phyloP scores from a whole-genome alignment of 257 asterid species.

The Asclepias syriaca region DNA sequence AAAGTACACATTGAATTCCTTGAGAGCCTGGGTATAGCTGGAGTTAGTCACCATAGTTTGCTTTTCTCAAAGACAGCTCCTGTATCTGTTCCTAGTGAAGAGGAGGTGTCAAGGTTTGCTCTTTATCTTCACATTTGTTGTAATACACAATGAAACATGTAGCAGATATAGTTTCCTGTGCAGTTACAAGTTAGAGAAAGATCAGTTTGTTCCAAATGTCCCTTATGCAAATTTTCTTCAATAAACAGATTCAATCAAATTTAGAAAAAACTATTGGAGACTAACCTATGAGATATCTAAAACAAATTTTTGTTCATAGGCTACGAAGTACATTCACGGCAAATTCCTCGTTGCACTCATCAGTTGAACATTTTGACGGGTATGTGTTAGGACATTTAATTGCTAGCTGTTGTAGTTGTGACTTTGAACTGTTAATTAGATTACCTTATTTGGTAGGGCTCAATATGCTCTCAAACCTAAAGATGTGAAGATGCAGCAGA shows the following conservation, averaged over 20 bases:
- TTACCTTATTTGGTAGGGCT: conserved; percentile 39
- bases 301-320: conserved; percentile 30
- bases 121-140: neutral
- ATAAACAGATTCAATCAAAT: neutral
- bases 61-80: conserved; percentile 89
- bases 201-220: neutral
- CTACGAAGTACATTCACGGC: conserved; percentile 32
- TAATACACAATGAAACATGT: neutral
- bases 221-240: neutral
- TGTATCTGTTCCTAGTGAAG: conserved; percentile 38
- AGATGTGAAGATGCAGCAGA: conserved; percentile 49
- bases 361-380: conserved; percentile 60
- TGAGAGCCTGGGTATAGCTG: conserved; percentile 80
- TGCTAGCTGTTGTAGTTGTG: neutral
- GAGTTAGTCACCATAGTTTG: conserved; percentile 88
- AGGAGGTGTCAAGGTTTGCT: conserved; percentile 52
- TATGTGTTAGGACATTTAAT: conserved; percentile 24
- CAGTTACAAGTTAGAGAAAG: too few relatives aligned
- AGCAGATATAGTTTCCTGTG: neutral
- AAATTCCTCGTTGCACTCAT: conserved; percentile 34
- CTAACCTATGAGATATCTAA: neutral
- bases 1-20: conserved; percentile 65
- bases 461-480: conserved; percentile 77
- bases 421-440: neutral
- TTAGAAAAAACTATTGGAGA: neutral